These are phyloP conservation scores for Suillus brevipes DNA, from an alignment of 768 basidiomycete species.

Conservation along the genomic window DNA sequence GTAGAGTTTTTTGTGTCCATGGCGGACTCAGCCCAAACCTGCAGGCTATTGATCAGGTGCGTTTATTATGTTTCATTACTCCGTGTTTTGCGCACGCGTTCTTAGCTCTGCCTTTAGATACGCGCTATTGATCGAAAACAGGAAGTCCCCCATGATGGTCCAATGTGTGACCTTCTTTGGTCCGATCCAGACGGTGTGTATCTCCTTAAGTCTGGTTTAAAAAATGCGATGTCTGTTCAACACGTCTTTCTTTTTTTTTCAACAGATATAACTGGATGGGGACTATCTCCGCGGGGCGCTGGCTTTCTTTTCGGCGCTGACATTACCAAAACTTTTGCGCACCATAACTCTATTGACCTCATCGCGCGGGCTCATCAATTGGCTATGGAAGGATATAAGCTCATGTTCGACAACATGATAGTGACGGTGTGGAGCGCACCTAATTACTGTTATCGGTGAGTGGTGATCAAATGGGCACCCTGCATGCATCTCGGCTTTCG, in stretches of 20 bases:
- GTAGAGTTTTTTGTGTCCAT: slow-evolving; percentile 95
- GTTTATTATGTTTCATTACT: slow-evolving; percentile 19
- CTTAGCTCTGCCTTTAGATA: slow-evolving; percentile 52
- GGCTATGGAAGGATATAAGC: slow-evolving; percentile 96
- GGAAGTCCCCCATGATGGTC: slow-evolving; percentile 97
- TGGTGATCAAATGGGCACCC: slow-evolving; percentile 18
- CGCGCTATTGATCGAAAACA: slow-evolving; percentile 93
- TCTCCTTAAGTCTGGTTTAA: slow-evolving; percentile 1
- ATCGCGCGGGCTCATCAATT: slow-evolving; percentile 97
- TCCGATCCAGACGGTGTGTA: slow-evolving; percentile 92
- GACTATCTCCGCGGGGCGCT: slow-evolving; percentile 95
- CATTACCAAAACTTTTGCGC: slow-evolving; percentile 86
- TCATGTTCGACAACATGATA: slow-evolving; percentile 94
- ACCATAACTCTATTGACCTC: slow-evolving; percentile 89
- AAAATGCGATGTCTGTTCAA: slow-evolving; percentile 14
- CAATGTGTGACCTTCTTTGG: slow-evolving; percentile 99
- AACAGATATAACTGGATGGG: slow-evolving; percentile 90
- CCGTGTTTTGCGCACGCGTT: slow-evolving; percentile 14
- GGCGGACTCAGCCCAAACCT: slow-evolving; percentile 93
- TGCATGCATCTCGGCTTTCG: slow-evolving; percentile 19
- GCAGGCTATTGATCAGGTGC: slow-evolving; percentile 84
- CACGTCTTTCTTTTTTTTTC: slow-evolving; percentile 20
- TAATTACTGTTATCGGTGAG: slow-evolving; percentile 96
- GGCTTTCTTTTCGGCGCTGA: slow-evolving; percentile 94
- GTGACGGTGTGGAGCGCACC: slow-evolving; percentile 99